A percentile compares a stretch with the other conserved stretches of the same genome.
Conservation (phyloP, 257 asterid species). For the Forsythia viridissima region DNA sequence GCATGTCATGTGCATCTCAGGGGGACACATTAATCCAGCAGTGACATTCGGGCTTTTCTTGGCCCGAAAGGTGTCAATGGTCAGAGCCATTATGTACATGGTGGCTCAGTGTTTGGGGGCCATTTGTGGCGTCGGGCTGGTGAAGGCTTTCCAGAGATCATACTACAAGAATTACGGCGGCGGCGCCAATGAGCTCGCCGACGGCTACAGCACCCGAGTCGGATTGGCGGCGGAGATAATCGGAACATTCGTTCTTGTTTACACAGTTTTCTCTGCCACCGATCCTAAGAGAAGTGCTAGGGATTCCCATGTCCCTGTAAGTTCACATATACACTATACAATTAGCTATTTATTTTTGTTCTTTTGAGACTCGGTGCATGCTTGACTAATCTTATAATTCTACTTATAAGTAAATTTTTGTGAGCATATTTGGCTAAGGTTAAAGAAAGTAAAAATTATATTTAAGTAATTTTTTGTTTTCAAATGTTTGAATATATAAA, state of each 20-base stretch:
- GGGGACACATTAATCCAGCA: slow-evolving; percentile 58
- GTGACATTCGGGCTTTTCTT: slow-evolving; percentile 49
- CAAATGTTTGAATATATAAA: too few relatives aligned
- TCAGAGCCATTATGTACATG: slow-evolving; percentile 44
- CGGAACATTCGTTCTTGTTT: slow-evolving; percentile 44
- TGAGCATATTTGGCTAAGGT: too few relatives aligned
- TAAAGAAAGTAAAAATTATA: too few relatives aligned
- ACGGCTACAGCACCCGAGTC: slow-evolving; percentile 31
- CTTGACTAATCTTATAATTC: too few relatives aligned
- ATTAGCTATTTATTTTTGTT: too few relatives aligned
- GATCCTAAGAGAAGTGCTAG: slow-evolving; percentile 60
- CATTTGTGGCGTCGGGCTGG: slow-evolving; percentile 48
- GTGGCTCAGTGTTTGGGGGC: slow-evolving; percentile 52
- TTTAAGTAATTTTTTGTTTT: too few relatives aligned
- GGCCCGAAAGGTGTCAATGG: slow-evolving; percentile 48
- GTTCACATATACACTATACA: neutral
- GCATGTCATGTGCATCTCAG: slow-evolving; percentile 13
- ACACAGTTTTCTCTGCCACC: slow-evolving; percentile 55
- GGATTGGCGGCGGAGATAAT: slow-evolving; percentile 46
- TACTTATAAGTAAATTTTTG: too few relatives aligned
- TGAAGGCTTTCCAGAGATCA: slow-evolving; percentile 36
- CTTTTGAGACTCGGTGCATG: too few relatives aligned
- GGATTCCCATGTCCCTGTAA: slow-evolving; percentile 57
- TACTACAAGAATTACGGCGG: slow-evolving; percentile 39
- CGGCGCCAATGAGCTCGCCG: slow-evolving; percentile 36